Evolutionary conservation across 345 rosid genomes (phyloP).

Genomic region (Populus pruinosa): DNA sequence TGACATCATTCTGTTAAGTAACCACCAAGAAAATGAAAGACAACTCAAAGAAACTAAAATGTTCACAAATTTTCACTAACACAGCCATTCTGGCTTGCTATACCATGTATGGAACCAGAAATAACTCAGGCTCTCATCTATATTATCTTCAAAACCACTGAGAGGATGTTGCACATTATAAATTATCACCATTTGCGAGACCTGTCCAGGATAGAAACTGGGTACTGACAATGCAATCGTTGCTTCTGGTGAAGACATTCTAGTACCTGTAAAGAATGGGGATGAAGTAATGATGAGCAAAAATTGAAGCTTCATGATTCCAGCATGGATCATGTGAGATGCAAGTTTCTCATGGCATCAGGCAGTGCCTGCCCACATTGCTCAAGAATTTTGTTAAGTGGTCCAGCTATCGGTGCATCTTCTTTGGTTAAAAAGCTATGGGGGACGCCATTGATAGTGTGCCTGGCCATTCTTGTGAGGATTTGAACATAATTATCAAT

Average conservation of each 20-base stretch:
- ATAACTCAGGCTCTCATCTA: not conserved
- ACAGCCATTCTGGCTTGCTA: not conserved
- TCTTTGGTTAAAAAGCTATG: conserved; percentile 45
- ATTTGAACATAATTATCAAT: conserved; percentile 35
- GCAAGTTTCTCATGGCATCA: conserved; percentile 32
- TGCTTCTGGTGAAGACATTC: conserved; percentile 1
- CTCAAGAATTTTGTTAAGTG: conserved; percentile 47
- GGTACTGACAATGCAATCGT: not conserved
- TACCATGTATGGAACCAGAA: not conserved
- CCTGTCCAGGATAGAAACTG: not conserved
- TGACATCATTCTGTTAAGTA: not conserved
- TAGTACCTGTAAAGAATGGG: not conserved
- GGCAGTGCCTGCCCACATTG: conserved; percentile 53
- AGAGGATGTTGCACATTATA: not conserved
- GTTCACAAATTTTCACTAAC: not conserved
- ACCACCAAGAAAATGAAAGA: not conserved
- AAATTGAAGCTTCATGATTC: not conserved
- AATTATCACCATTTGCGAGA: not conserved
- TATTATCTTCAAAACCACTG: not conserved
- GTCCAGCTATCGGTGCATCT: conserved; percentile 32
- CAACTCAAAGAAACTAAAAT: not conserved
- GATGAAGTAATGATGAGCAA: not conserved
- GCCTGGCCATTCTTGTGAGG: conserved; percentile 52
- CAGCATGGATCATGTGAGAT: conserved; percentile 7
- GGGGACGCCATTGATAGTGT: conserved; percentile 41